Percentiles rank a stretch among this genome's conserved stretches.
These are phyloP conservation scores for Suillus brevipes DNA, from an alignment of 768 basidiomycete species.

Conservation along the genomic window DNA sequence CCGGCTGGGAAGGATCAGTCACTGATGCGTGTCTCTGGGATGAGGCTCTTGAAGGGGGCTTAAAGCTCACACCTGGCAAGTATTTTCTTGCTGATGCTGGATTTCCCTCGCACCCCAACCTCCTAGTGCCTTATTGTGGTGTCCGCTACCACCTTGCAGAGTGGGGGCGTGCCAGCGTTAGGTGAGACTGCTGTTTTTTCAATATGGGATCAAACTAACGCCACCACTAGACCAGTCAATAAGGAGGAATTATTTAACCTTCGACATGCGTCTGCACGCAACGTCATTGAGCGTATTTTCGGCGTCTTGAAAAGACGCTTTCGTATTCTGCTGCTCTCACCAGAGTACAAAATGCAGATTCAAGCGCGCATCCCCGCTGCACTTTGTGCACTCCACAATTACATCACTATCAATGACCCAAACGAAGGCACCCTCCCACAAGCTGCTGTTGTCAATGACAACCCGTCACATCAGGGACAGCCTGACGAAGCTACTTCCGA, in stretches of 20 bases:
- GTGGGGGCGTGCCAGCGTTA: not conserved
- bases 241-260: conserved; percentile 45
- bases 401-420: not conserved
- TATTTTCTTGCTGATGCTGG: conserved; percentile 27
- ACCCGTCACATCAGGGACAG: not conserved
- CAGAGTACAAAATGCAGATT: conserved; percentile 19
- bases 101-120: conserved; percentile 12
- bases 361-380: conserved; percentile 26
- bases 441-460: not conserved
- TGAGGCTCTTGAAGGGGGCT: conserved; percentile 10
- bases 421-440: not conserved
- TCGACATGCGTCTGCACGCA: conserved; percentile 38
- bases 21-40: conserved; percentile 13
- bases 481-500: not conserved
- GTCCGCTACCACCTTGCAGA: not conserved
- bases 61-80: conserved; percentile 28
- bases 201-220: not conserved
- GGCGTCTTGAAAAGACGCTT: conserved; percentile 37
- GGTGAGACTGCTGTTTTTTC: not conserved
- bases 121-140: not conserved
- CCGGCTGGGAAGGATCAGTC: conserved; percentile 21
- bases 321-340: conserved; percentile 16
- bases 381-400: conserved; percentile 25
- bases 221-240: conserved; percentile 28
- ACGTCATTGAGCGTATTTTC: conserved; percentile 43